Base-by-base conservation (phyloP, 1,139 yeast species). In the Taphrina flavorubra region DNA sequence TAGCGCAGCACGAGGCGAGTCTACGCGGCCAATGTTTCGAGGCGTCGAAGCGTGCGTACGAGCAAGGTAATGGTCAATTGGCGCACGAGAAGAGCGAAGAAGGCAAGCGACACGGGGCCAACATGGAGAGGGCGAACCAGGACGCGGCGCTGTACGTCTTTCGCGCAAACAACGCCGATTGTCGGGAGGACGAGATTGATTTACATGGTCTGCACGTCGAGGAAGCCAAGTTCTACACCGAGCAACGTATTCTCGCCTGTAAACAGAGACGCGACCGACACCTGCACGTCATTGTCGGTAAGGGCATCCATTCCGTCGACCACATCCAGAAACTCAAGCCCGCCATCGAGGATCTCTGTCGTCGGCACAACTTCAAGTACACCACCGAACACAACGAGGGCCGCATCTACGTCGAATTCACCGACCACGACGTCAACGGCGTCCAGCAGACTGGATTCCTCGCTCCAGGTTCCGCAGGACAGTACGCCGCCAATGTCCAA, bases 81-180 rank as follows among this genome's bases (percentile, higher is more conserved):
- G 67, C 67, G 31, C 67, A 63, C 44, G 55, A 42, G 39, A 63
- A 63, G 36, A 53, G 61, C 25, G 67, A 63, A 39, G 67, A 63
- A 18, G 67, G 61, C 7, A 63, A 63, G 34, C 34, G 31, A 70
- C 86, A 85, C 70, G 81, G 81, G 44, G 79, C 76, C 0, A 80
- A 87, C 73, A 96, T 92, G 51, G 96, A 91, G 69, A 78, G 81
- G 53, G 85, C 82, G 76, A 92, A 92, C 78, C 60, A 80, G 82
- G 85, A 87, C 77, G 99, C 98, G 0, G 97, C 97, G 0, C 92
- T 73, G 76, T 92, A 88, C 76, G 98, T 92, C 1, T 92, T 92
- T 77, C 81, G 88, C 60, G 94, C 89, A 74, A 94, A 94, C 77
- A 94, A 94, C 76, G 85, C 90, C 44, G 97, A 92, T 76, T 87